These are phyloP conservation scores for Beauveria rudraprayagi DNA, from an alignment of 2,329 filamentous ascomycete species.

Conservation along the genomic window DNA sequence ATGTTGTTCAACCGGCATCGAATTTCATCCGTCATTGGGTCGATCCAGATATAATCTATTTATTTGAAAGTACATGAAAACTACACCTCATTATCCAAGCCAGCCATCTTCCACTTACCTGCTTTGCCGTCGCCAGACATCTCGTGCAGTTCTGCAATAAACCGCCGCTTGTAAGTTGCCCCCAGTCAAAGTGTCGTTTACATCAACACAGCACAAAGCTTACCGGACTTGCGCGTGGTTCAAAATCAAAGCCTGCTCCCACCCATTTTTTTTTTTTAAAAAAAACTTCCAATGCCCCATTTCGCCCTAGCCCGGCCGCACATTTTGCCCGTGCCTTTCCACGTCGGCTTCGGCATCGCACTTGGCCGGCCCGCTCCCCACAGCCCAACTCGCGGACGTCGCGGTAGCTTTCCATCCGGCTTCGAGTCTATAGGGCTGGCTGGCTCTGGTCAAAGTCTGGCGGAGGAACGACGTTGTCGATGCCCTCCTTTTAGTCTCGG, in stretches of 20 bases:
- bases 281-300: slow-evolving; percentile 15
- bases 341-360: not conserved
- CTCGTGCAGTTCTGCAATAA: slow-evolving; percentile 11
- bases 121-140: slow-evolving; percentile 17
- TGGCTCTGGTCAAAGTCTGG: slow-evolving; percentile 11
- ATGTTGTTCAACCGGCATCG: slow-evolving; percentile 16
- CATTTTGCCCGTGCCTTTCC: slow-evolving; percentile 12
- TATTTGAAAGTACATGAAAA: not conserved
- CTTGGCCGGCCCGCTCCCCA: not conserved
- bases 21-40: slow-evolving; percentile 12
- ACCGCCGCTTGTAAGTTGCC: not conserved
- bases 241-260: slow-evolving; percentile 5
- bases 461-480: slow-evolving; percentile 10
- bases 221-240: slow-evolving; percentile 1
- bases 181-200: not conserved
- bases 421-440: not conserved
- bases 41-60: slow-evolving; percentile 15
- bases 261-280: not conserved
- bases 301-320: slow-evolving; percentile 6
- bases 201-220: not conserved
- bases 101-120: not conserved
- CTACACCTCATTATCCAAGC: not conserved
- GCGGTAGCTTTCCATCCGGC: not conserved
- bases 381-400: not conserved
- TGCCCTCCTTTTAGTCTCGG: slow-evolving; percentile 11